Evolutionary conservation across 2,329 filamentous ascomycete genomes (phyloP).

Genomic region (Fusarium setosum): DNA sequence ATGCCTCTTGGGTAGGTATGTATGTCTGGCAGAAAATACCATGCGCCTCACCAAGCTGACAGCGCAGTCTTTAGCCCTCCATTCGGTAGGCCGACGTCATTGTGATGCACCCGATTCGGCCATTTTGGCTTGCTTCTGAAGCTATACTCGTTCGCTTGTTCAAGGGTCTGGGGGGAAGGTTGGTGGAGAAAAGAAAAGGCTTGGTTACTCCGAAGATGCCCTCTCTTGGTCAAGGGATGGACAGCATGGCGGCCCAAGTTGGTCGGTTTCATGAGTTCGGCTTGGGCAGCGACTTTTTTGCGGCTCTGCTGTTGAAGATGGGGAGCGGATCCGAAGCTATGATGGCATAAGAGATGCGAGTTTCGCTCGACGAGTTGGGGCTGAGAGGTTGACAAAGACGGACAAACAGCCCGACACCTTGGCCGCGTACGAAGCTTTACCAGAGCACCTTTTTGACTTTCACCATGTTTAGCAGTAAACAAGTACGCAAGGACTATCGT

Average conservation of each 20-base stretch:
- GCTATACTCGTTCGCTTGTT: slow-evolving; percentile 5
- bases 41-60: slow-evolving; percentile 14
- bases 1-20: slow-evolving; percentile 9
- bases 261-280: slow-evolving; percentile 17
- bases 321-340: not conserved
- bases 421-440: not conserved
- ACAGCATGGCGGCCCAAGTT: slow-evolving; percentile 39
- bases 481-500: slow-evolving; percentile 4
- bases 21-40: slow-evolving; percentile 15
- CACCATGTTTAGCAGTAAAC: slow-evolving; percentile 15
- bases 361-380: not conserved
- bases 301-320: slow-evolving; percentile 29
- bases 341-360: slow-evolving; percentile 33
- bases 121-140: slow-evolving; percentile 13
- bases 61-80: not conserved
- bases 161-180: not conserved
- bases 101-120: slow-evolving; percentile 12
- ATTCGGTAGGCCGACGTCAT: slow-evolving; percentile 30
- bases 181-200: slow-evolving; percentile 4
- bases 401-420: not conserved
- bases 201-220: no score
- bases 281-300: slow-evolving; percentile 41
- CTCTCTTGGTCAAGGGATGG: slow-evolving; percentile 5
- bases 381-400: not conserved
- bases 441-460: not conserved